These are phyloP conservation scores for Epichloe gansuensis DNA, from an alignment of 2,329 filamentous ascomycete genomes.

Conservation along the genomic window DNA sequence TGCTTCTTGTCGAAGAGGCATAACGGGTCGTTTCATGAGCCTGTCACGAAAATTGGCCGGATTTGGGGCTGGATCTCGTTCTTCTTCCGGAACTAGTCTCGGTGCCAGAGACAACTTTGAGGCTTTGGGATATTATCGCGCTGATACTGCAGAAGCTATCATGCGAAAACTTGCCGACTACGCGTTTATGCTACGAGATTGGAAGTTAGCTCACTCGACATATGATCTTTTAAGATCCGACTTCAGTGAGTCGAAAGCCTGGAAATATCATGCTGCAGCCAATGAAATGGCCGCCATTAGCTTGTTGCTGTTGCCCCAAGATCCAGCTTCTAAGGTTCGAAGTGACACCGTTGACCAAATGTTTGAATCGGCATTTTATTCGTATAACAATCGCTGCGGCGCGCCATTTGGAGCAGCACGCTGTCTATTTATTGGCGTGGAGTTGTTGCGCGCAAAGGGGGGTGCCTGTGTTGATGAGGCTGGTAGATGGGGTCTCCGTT, in stretches of 20 bases:
- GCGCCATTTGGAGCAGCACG: conserved; percentile 71
- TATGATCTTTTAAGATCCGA: conserved; percentile 84
- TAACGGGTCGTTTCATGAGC: conserved; percentile 88
- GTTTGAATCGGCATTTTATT: conserved; percentile 84
- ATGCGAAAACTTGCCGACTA: conserved; percentile 92
- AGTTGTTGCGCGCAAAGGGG: conserved; percentile 75
- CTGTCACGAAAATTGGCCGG: conserved; percentile 81
- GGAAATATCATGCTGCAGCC: conserved; percentile 84
- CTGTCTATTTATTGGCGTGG: conserved; percentile 61
- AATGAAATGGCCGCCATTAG: conserved; percentile 92
- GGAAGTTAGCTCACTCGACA: conserved; percentile 80
- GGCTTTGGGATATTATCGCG: conserved; percentile 64
- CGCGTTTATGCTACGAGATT: conserved; percentile 93
- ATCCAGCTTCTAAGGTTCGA: conserved; percentile 60
- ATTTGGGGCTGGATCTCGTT: conserved; percentile 57
- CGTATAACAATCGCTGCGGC: conserved; percentile 75
- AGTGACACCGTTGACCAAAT: conserved; percentile 73
- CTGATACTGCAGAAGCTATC: conserved; percentile 74
- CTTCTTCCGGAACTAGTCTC: conserved; percentile 39
- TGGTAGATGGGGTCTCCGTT: conserved; percentile 67
- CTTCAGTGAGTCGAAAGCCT: conserved; percentile 91
- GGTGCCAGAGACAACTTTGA: conserved; percentile 62
- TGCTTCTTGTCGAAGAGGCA: conserved; percentile 73
- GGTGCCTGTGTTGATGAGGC: conserved; percentile 75
- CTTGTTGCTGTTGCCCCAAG: conserved; percentile 63